Evolutionary conservation across 345 rosid genomes (phyloP).

Genomic region (Acer yangbiense): DNA sequence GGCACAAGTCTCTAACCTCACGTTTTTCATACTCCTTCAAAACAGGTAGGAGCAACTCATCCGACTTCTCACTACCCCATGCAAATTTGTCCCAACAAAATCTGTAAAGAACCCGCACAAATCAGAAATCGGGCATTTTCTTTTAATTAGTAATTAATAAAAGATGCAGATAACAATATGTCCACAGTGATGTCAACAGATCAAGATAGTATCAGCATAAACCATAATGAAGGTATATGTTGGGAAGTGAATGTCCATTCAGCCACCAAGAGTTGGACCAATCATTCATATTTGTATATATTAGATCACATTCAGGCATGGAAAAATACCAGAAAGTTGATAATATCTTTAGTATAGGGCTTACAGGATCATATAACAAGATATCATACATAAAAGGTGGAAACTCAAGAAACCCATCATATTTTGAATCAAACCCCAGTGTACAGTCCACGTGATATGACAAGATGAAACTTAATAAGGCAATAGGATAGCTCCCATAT

Average conservation of each 20-base stretch:
- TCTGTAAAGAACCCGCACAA: slow-evolving; percentile 40
- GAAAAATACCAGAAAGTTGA: background rate
- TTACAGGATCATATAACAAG: background rate
- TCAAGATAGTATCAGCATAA: background rate
- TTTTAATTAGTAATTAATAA: background rate
- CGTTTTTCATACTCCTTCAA: slow-evolving; percentile 86
- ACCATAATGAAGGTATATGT: background rate
- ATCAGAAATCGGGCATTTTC: background rate
- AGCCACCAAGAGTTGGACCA: background rate
- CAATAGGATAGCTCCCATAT: background rate
- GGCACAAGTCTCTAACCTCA: slow-evolving; percentile 52
- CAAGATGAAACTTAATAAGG: background rate
- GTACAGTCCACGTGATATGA: background rate
- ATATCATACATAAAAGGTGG: background rate
- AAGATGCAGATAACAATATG: slow-evolving; percentile 4
- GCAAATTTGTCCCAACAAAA: slow-evolving; percentile 96
- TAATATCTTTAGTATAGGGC: background rate
- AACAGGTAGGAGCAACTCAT: slow-evolving; percentile 83
- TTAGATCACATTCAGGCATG: background rate
- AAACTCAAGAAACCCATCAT: background rate
- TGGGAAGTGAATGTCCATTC: background rate
- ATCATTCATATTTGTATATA: background rate
- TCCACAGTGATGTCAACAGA: background rate
- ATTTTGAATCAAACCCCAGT: slow-evolving; percentile 5
- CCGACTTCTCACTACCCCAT: slow-evolving; percentile 80